Conservation (phyloP, 2,329 filamentous ascomycete genomes). For the Raffaelea deltoideospora region DNA sequence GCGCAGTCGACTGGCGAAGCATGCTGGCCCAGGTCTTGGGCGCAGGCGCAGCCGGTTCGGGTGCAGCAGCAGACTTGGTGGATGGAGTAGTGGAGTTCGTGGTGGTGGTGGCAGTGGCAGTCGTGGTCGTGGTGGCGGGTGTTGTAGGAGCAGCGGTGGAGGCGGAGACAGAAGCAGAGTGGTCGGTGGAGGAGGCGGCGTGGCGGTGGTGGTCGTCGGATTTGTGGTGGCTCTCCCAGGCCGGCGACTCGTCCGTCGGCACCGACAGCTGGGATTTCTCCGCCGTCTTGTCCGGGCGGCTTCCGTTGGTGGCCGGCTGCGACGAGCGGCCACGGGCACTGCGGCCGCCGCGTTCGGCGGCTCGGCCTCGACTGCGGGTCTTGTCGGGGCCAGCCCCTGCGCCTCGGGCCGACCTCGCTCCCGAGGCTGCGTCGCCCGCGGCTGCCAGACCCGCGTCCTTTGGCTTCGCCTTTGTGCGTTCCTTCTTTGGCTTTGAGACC, state of each 20-base stretch:
- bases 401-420: constrained; percentile 37
- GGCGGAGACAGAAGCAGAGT: constrained; percentile 14
- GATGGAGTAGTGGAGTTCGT: constrained; percentile 19
- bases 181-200: constrained; percentile 17
- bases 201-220: constrained; percentile 22
- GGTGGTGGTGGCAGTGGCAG: constrained; percentile 19
- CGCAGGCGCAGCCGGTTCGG: constrained; percentile 17
- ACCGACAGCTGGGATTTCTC: constrained; percentile 44
- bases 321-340: constrained; percentile 48
- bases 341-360: constrained; percentile 46
- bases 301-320: constrained; percentile 45
- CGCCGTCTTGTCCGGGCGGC: constrained; percentile 42
- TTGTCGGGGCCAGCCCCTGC: constrained; percentile 47
- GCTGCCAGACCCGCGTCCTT: constrained; percentile 43
- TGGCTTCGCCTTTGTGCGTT: constrained; percentile 54
- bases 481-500: constrained; percentile 68
- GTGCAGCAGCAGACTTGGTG: constrained; percentile 36
- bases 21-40: constrained; percentile 63
- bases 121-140: constrained; percentile 18
- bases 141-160: neutral
- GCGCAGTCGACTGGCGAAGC: constrained; percentile 39
- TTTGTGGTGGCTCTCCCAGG: constrained; percentile 36
- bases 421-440: constrained; percentile 31
- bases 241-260: constrained; percentile 54
- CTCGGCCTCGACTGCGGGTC: constrained; percentile 46